Base-by-base conservation (phyloP, 352 stramenopile species). In the Phytophthora kernoviae region DNA sequence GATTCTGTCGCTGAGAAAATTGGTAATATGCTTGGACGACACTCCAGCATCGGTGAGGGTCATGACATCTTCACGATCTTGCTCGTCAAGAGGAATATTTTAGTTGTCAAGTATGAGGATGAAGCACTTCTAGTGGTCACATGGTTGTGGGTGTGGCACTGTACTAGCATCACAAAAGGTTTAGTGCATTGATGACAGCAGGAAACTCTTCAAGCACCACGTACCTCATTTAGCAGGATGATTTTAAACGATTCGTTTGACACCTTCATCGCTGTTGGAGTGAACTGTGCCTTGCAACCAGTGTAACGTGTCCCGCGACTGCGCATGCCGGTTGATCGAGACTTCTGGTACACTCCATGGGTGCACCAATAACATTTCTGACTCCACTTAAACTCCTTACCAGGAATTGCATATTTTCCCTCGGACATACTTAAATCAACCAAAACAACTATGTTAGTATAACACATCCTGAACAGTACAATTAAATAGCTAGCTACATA, bases 1-100 rank as follows among this genome's bases (percentile, higher is more conserved):
- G 32, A 55, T 47, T 40, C 36, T 40, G 0, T 66, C 58, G 2
- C 50, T 51, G 12, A 66, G n/a, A 39, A 61, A 66, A 14, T 24
- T 54, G 14, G 43, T 21, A 12, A 64, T 47, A 15, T 58, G 30
- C 0, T 37, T 48, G 1, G 56, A 58, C 0, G 17, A 47, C 1
- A 52, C 45, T 8, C 27, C 30, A 1, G 37, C 58, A 20, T 60
- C 58, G 5, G 20, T 51, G 11, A 67, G 26, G 1, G 41, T 42
- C 21, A 50, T 44, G 4, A 65, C 48, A 11, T 54, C 40, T 10
- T 58, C 41, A 2, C 47, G 57, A n/a, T 51, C 57, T 30, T 47
- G 17, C 0, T 57, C 39, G 14, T 57, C 55, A 7, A 63, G 46
- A 5, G 46, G 46, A 6, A 57, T 1, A 20, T 43, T 39, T 64